phyloP scores from a whole-genome alignment of 306 rosid genomes.

The Lotus japonicus region DNA sequence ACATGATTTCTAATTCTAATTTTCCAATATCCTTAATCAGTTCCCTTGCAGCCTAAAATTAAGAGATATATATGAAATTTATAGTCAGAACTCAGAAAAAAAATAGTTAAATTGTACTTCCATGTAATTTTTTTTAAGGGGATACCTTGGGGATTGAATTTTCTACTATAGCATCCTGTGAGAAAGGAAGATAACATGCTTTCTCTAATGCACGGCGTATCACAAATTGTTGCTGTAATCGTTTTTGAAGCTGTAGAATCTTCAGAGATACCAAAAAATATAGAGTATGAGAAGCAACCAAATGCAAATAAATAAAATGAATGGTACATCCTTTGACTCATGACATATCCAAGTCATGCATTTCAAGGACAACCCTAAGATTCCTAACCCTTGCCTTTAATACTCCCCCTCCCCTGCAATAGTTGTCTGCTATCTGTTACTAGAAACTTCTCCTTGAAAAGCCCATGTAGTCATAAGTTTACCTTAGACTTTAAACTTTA shows the following conservation, averaged over 20 bases:
- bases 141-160: slow-evolving; percentile 68
- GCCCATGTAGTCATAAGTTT: background rate
- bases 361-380: too few species aligned
- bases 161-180: slow-evolving; percentile 39
- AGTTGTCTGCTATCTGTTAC: background rate
- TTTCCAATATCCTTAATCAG: slow-evolving; percentile 74
- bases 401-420: background rate
- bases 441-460: too few species aligned
- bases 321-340: background rate
- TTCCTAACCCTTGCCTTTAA: background rate
- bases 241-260: slow-evolving; percentile 71
- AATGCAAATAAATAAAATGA: background rate
- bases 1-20: slow-evolving; percentile 68
- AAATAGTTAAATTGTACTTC: background rate
- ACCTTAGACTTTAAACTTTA: too few species aligned
- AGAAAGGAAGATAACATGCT: slow-evolving; percentile 50
- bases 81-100: background rate
- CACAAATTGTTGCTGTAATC: slow-evolving; percentile 60
- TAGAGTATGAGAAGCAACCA: slow-evolving; percentile 8
- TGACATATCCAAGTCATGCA: background rate
- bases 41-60: slow-evolving; percentile 59
- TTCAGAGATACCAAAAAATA: slow-evolving; percentile 28
- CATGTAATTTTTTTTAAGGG: background rate
- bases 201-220: slow-evolving; percentile 60
- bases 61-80: slow-evolving; percentile 14